Evolutionary conservation across 768 basidiomycete genomes (phyloP).

Genomic region (Psilocybe cubensis): DNA sequence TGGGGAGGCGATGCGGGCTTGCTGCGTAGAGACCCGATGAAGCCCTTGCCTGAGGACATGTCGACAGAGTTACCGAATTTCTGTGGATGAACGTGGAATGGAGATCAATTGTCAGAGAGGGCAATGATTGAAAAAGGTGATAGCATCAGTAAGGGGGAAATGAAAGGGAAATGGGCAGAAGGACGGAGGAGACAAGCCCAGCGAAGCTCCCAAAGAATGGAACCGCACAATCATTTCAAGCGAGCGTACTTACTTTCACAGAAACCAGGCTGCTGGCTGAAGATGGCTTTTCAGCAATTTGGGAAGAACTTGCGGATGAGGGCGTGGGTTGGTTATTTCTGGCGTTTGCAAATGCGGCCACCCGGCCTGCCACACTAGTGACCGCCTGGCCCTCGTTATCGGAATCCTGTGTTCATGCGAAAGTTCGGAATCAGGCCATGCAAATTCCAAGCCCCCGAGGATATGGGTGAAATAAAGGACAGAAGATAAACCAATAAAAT

Average conservation of each 20-base stretch:
- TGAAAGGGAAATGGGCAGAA: conserved; percentile 3
- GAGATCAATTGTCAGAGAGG: conserved; percentile 1
- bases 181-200: background rate
- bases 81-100: conserved; percentile 30
- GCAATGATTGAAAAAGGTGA: conserved; percentile 1
- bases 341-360: conserved; percentile 56
- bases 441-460: conserved; percentile 7
- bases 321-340: conserved; percentile 22
- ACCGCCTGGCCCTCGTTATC: conserved; percentile 43
- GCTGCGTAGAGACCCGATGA: conserved; percentile 50
- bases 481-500: conserved; percentile 6
- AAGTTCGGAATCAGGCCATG: conserved; percentile 4
- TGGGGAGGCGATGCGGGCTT: conserved; percentile 37
- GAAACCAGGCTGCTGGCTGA: conserved; percentile 26
- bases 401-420: conserved; percentile 30
- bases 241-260: conserved; percentile 25
- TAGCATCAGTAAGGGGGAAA: conserved; percentile 9
- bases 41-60: conserved; percentile 49
- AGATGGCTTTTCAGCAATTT: conserved; percentile 34
- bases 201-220: background rate
- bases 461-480: background rate
- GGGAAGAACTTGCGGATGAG: conserved; percentile 18
- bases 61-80: conserved; percentile 62
- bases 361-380: conserved; percentile 49
- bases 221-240: conserved; percentile 6